These are phyloP conservation scores for Collybiopsis luxurians DNA, from an alignment of 768 basidiomycete species.

Conservation along the genomic window DNA sequence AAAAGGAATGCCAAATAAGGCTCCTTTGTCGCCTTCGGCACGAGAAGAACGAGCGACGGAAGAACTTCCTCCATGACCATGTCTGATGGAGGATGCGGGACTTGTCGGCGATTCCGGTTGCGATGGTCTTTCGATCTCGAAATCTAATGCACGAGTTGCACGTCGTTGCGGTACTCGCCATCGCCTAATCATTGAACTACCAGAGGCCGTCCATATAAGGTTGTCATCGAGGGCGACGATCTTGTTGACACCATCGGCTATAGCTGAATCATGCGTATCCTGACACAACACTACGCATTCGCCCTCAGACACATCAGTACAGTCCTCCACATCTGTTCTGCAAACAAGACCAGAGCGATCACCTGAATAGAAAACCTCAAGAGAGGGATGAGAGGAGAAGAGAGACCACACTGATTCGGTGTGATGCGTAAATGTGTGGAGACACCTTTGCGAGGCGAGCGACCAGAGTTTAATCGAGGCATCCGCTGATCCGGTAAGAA, in stretches of 20 bases:
- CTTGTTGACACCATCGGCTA: constrained; percentile 73
- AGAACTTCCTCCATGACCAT: constrained; percentile 6
- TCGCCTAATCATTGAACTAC: constrained; percentile 74
- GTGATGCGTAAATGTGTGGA: constrained; percentile 97
- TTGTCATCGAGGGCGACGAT: constrained; percentile 82
- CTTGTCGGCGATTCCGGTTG: not conserved
- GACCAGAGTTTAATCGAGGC: constrained; percentile 97
- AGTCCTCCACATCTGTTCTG: constrained; percentile 86
- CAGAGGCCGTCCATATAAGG: constrained; percentile 88
- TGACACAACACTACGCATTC: constrained; percentile 85
- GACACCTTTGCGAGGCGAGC: constrained; percentile 77
- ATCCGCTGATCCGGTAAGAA: constrained; percentile 85
- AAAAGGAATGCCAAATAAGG: constrained; percentile 64
- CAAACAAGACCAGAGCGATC: constrained; percentile 89
- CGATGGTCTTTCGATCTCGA: not conserved
- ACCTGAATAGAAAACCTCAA: constrained; percentile 91
- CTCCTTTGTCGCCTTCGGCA: constrained; percentile 29
- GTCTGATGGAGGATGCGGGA: not conserved
- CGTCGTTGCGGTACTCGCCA: constrained; percentile 71
- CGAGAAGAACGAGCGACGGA: constrained; percentile 32
- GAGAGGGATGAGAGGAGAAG: constrained; percentile 80
- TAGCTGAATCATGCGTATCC: constrained; percentile 43
- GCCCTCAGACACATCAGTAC: constrained; percentile 79
- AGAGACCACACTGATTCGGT: constrained; percentile 95
- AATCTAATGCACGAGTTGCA: constrained; percentile 24